Percentiles rank a stretch among this genome's conserved stretches.
Evolutionary conservation across 768 basidiomycete species (phyloP).

Genomic region (Suillus tomentosus): DNA sequence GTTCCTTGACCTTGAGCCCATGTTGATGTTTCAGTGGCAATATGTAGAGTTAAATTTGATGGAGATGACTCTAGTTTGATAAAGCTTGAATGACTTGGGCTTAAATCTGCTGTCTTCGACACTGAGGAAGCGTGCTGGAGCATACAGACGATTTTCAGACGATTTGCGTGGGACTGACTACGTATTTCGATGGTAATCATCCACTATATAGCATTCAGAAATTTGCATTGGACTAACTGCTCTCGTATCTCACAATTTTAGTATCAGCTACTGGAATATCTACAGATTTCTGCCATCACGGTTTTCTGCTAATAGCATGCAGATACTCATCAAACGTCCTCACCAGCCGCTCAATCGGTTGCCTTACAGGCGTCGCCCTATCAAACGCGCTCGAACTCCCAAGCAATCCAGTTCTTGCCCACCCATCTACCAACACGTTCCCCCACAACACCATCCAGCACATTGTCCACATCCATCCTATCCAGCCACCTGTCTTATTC

Average conservation of each 20-base stretch:
- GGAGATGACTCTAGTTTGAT: not conserved
- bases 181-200: not conserved
- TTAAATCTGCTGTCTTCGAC: not conserved
- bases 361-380: conserved; percentile 11
- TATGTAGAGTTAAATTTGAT: not conserved
- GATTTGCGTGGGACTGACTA: not conserved
- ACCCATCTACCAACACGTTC: conserved; percentile 26
- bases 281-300: too few species aligned
- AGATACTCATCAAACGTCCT: conserved; percentile 19
- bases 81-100: not conserved
- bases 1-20: too few species aligned
- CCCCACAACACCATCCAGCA: conserved; percentile 29
- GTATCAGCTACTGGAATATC: not conserved
- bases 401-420: conserved; percentile 16
- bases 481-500: conserved; percentile 29
- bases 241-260: not conserved
- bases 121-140: not conserved
- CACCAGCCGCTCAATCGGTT: conserved; percentile 16
- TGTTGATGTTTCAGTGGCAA: not conserved
- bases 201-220: not conserved
- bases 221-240: not conserved
- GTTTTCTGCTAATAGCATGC: conserved; percentile 2
- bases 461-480: conserved; percentile 40
- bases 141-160: not conserved
- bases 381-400: conserved; percentile 16